Percentiles rank a stretch among this genome's conserved stretches.
Conservation (phyloP, 2,329 filamentous ascomycete species). For the Calonectria multiphialidica region DNA sequence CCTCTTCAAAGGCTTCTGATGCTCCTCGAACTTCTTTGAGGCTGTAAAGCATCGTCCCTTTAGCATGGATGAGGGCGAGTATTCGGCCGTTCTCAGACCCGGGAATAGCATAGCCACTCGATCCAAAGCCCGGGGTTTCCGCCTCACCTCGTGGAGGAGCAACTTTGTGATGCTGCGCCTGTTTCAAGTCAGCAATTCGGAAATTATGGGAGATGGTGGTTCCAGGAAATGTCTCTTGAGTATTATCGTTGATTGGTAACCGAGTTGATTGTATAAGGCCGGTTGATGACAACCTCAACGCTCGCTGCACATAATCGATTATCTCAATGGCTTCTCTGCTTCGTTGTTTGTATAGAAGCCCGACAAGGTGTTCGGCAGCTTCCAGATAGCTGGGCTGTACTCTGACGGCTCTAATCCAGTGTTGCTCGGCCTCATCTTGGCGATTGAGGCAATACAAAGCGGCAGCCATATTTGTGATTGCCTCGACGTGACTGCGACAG, state of each 20-base stretch:
- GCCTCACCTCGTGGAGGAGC: constrained; percentile 32
- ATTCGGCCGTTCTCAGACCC: constrained; percentile 93
- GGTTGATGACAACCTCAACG: constrained; percentile 64
- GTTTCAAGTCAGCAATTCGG: constrained; percentile 38
- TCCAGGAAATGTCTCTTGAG: constrained; percentile 24
- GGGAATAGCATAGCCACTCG: constrained; percentile 81
- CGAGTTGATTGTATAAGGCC: constrained; percentile 19
- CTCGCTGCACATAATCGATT: constrained; percentile 86
- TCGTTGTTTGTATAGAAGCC: constrained; percentile 86
- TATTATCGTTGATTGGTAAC: constrained; percentile 5
- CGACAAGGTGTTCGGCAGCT: constrained; percentile 93
- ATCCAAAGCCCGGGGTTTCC: constrained; percentile 46
- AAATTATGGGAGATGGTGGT: constrained; percentile 17
- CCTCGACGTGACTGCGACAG: constrained; percentile 82
- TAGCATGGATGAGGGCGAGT: constrained; percentile 93
- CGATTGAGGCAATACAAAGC: constrained; percentile 87
- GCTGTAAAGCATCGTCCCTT: constrained; percentile 98
- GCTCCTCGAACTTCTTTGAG: constrained; percentile 85
- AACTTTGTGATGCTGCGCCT: constrained; percentile 40
- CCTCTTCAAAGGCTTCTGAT: constrained; percentile 93
- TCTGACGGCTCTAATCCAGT: constrained; percentile 89
- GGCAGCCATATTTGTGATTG: constrained; percentile 92
- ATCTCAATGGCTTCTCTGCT: constrained; percentile 87
- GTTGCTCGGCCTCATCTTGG: constrained; percentile 84
- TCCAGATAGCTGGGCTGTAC: constrained; percentile 91